A percentile compares a stretch with the other conserved stretches of the same genome.
Evolutionary conservation across 768 basidiomycete genomes (phyloP).

Genomic region (Coprinellus micaceus): DNA sequence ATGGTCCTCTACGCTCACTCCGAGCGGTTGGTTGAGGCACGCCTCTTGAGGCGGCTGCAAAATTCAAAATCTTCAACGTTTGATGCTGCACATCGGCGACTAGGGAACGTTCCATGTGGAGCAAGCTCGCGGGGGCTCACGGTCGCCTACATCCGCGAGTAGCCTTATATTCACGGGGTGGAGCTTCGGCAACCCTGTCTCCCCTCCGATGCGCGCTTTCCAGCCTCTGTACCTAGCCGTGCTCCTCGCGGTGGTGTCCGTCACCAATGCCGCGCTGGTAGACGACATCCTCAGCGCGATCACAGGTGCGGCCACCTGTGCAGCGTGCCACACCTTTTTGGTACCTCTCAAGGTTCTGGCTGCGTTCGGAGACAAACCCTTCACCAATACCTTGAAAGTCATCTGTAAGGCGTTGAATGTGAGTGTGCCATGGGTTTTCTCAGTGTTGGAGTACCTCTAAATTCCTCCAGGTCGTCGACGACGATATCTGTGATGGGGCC

Average conservation of each 20-base stretch:
- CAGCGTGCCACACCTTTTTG: slow-evolving; percentile 48
- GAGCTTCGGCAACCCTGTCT: not conserved
- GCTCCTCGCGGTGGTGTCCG: slow-evolving; percentile 4
- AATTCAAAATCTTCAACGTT: too few species aligned
- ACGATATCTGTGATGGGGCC: slow-evolving; percentile 55
- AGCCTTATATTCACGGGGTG: not conserved
- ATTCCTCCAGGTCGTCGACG: slow-evolving; percentile 41
- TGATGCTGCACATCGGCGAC: too few species aligned
- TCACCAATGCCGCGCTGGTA: slow-evolving; percentile 27
- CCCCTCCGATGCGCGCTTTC: not conserved
- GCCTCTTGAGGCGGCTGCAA: too few species aligned
- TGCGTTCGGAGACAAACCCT: slow-evolving; percentile 43
- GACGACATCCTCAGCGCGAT: slow-evolving; percentile 41
- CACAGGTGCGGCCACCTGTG: slow-evolving; percentile 44
- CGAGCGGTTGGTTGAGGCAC: too few species aligned
- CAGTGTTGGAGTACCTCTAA: not conserved
- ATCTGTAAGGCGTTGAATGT: slow-evolving; percentile 45
- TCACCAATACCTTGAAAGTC: slow-evolving; percentile 38
- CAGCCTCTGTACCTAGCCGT: slow-evolving; percentile 11
- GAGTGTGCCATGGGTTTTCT: slow-evolving; percentile 8
- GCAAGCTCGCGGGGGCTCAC: too few species aligned
- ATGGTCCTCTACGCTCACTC: too few species aligned
- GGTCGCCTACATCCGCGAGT: not conserved
- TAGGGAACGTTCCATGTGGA: too few species aligned
- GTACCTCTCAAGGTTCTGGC: slow-evolving; percentile 45